Evolutionary conservation across 352 stramenopile genomes (phyloP), one percentile per base, ranked within the genome.

Genomic region (Albugo laibachii): DNA sequence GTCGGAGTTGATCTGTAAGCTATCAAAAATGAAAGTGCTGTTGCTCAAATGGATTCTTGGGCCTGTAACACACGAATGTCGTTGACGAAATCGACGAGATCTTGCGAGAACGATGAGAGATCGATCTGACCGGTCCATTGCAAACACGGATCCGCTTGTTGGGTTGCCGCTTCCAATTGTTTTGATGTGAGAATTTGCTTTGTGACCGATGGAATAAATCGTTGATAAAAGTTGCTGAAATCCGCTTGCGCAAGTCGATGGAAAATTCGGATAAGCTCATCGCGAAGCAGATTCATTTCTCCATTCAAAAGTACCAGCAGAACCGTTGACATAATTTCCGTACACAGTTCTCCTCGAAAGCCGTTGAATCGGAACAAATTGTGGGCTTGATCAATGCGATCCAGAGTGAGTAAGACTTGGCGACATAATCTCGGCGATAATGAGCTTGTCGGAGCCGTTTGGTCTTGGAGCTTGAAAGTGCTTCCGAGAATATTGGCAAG

Each of bases 91-190:
- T 58, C 63, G 2, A 71, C 61, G 8, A 85, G 62, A 15, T 88
- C 75, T 43, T 60, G 59, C 3, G 73, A 69, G 55, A 88, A 88
- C 2, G 69, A 84, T 8, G 75, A 73, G 14, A 85, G 51, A 43
- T 88, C 75, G 10, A 71, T 61, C 42, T 88, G 75, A 5, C 72
- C 75, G 18, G 59, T 83, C 75, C 75, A 88, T 45, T 75, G 65
- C 14, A 84, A 50, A 21, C 69, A 83, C 35, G 75, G 57, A 47
- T 63, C 63, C 57, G 68, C 62, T 24, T 57, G 65, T n/a, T 56
- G 57, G 0, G 71, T 66, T 8, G 66, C 59, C 19, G 42, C 34
- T 24, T 78, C 62, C 15, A 78, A 49, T 47, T 82, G 58, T 15
- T 55, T 16, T 11, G 72, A 55, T 12, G 70, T 69, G 5, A 85